Evolutionary conservation across 2,329 filamentous ascomycete species (phyloP).

Genomic region (Lachnellula suecica): DNA sequence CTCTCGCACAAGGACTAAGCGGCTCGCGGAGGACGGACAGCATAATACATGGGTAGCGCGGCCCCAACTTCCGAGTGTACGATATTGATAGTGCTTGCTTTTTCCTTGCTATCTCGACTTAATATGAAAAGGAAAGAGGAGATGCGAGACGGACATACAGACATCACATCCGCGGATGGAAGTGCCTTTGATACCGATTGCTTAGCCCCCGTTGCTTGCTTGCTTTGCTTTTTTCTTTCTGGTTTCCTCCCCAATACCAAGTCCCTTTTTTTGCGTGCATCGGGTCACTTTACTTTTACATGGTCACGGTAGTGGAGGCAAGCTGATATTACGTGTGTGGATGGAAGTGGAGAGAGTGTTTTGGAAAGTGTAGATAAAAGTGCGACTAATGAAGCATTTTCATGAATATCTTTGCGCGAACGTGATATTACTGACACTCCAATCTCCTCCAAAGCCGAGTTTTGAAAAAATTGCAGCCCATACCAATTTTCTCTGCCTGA

Average conservation of each 20-base stretch:
- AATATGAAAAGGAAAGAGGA: constrained; percentile 6
- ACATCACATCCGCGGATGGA: no score
- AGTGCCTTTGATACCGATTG: neutral
- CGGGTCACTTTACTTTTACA: neutral
- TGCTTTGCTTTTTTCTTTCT: neutral
- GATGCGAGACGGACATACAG: no score
- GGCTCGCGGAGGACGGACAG: constrained; percentile 1
- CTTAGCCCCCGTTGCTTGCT: neutral
- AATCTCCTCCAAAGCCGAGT: no score
- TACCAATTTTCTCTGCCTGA: no score
- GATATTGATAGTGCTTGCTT: constrained; percentile 22
- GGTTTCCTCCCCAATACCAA: constrained; percentile 2
- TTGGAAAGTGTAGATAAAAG: constrained; percentile 7
- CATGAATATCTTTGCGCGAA: neutral
- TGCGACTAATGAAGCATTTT: no score
- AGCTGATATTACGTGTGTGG: neutral
- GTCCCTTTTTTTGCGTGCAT: constrained; percentile 3
- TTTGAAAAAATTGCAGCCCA: no score
- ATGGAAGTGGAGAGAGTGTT: neutral
- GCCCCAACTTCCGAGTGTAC: constrained; percentile 20
- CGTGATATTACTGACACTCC: no score
- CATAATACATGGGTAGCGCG: constrained; percentile 12
- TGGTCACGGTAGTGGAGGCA: no score
- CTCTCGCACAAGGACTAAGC: constrained; percentile 33
- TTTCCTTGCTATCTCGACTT: neutral